These are phyloP conservation scores for Aspergillus ellipticus DNA, from an alignment of 495 filamentous ascomycete genomes.

Conservation along the genomic window DNA sequence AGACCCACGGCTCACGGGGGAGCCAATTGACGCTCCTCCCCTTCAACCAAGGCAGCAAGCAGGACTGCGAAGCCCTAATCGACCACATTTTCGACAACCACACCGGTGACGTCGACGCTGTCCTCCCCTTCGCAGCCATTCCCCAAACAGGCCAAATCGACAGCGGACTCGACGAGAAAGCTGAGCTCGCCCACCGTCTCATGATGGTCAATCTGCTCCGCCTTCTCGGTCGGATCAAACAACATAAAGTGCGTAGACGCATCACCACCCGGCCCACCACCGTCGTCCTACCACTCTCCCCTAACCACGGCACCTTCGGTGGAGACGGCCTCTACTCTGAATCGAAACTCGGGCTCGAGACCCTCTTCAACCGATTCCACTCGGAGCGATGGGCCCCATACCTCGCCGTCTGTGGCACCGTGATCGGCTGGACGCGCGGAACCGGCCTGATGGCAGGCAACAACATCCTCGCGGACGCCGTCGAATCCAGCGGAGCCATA, in stretches of 20 bases:
- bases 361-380: slow-evolving; percentile 94
- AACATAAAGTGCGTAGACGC: slow-evolving; percentile 75
- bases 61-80: slow-evolving; percentile 57
- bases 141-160: slow-evolving; percentile 96
- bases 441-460: slow-evolving; percentile 95
- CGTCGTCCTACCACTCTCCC: slow-evolving; percentile 88
- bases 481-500: slow-evolving; percentile 88
- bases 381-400: slow-evolving; percentile 95
- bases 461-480: slow-evolving; percentile 91
- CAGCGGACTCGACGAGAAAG: slow-evolving; percentile 81
- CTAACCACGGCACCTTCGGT: slow-evolving; percentile 95
- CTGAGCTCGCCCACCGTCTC: slow-evolving; percentile 93
- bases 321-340: slow-evolving; percentile 96
- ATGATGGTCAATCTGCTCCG: slow-evolving; percentile 95
- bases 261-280: slow-evolving; percentile 91
- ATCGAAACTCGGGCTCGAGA: slow-evolving; percentile 92
- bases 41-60: slow-evolving; percentile 29
- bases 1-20: slow-evolving; percentile 11
- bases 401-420: slow-evolving; percentile 93
- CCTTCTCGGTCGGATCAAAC: slow-evolving; percentile 81
- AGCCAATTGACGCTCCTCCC: slow-evolving; percentile 20
- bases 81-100: slow-evolving; percentile 93
- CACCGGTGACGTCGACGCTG: slow-evolving; percentile 92
- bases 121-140: slow-evolving; percentile 94
- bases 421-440: slow-evolving; percentile 97